Evolutionary conservation across 1,139 yeast genomes (phyloP), one percentile per base, ranked within the genome.

Genomic region (Yamadazyma diospyri): DNA sequence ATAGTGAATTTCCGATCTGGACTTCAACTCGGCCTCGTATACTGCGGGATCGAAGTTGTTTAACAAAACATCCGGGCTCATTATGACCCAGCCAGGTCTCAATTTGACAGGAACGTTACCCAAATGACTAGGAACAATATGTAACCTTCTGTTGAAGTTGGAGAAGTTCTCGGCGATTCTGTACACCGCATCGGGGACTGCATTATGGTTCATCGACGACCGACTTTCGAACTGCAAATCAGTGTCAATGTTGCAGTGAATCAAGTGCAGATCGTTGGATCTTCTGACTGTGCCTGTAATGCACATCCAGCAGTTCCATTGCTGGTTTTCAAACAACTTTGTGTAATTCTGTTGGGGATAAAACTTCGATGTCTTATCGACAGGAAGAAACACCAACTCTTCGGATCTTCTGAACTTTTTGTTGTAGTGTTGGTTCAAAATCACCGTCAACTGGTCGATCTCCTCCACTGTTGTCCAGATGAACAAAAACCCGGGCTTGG

Each of bases 221-320:
- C 34, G 33, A 17, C 30, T 27, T 79, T 55, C 92, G 29, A 69
- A 69, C 39, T 81, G 81, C 37, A 88, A 66, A 55, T 89, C 97
- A 0, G 97, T 88, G 51, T 89, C 95, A 23, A 88, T 77, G 51
- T 89, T 89, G 59, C 97, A 89, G 53, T 89, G 94, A 42, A 89
- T 88, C 42, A 89, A 66, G 53, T 86, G 88, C 17, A 73, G 74
- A 57, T 89, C 97, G 0, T 81, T 78, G 1, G 94, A 77, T 46
- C 97, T 72, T 50, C 96, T 69, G 9, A 89, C 89, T 0, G 97
- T 89, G 5, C 97, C 97, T 3, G 95, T 88, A 36, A 89, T 83
- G 45, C 97, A 92, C 96, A 89, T 86, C 82, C 95, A 84, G 49
- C 97, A 89, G 57, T 89, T 97, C 96, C 96, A 88, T 51, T 83